Evolutionary conservation across 139 green algal genomes (phyloP).

Genomic region (Tetratostichococcus sp.): DNA sequence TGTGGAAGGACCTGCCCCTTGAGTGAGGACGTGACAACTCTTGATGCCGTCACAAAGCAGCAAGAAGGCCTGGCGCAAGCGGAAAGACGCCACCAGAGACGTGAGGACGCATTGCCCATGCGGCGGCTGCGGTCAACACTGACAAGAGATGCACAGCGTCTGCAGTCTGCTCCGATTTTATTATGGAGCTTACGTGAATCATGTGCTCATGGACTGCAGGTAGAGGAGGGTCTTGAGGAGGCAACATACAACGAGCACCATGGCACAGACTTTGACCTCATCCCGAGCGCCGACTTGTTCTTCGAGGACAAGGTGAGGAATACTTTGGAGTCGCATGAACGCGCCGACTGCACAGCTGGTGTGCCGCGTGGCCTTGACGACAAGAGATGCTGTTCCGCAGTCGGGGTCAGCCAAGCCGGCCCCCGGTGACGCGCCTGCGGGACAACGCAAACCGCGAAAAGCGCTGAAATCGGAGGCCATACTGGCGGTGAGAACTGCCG

Average conservation of each 20-base stretch:
- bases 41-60: conserved; percentile 31
- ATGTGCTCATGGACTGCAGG: conserved; percentile 40
- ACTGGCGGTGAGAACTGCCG: neutral
- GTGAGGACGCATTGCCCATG: neutral
- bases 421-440: neutral
- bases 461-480: conserved; percentile 11
- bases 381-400: neutral
- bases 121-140: too few species aligned
- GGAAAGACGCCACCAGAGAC: conserved; percentile 44
- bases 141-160: too few species aligned
- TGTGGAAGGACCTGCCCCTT: too few species aligned
- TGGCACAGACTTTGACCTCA: conserved; percentile 35
- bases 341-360: too few species aligned
- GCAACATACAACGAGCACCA: conserved; percentile 45
- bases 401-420: too few species aligned
- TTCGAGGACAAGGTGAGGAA: conserved; percentile 66
- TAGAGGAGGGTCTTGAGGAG: conserved; percentile 48
- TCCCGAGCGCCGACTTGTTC: conserved; percentile 70
- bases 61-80: conserved; percentile 63
- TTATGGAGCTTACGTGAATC: too few species aligned
- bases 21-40: too few species aligned
- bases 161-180: too few species aligned
- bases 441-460: conserved; percentile 3
- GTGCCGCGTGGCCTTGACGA: too few species aligned
- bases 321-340: neutral